phyloP scores from a whole-genome alignment of 805 yeast genomes.

The Saturnispora dispora region DNA sequence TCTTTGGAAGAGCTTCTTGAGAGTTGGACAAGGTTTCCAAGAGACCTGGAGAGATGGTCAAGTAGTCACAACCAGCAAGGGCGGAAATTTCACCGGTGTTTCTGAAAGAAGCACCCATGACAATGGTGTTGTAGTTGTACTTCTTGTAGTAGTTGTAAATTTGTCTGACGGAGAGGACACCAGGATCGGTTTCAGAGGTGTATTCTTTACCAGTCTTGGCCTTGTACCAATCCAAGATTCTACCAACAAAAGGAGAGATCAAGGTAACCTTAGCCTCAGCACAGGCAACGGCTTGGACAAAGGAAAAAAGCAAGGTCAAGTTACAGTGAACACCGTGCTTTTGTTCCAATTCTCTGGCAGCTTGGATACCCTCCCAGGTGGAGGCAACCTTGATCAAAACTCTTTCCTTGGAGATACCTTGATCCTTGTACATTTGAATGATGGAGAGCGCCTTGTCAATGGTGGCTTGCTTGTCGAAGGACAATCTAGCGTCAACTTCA shows the following conservation, averaged over 20 bases:
- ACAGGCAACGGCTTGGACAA: conserved; percentile 96
- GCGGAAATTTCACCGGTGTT: conserved; percentile 92
- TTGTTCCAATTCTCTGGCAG: conserved; percentile 89
- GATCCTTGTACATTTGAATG: conserved; percentile 75
- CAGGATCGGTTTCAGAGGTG: conserved; percentile 81
- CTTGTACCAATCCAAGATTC: conserved; percentile 98
- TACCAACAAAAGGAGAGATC: conserved; percentile 98
- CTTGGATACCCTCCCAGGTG: conserved; percentile 99
- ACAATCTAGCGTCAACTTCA: conserved; percentile 97
- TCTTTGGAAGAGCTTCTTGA: conserved; percentile 67
- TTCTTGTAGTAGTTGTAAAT: conserved; percentile 98
- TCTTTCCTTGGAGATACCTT: conserved; percentile 84
- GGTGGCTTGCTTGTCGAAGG: conserved; percentile 91
- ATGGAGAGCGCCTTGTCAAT: conserved; percentile 87
- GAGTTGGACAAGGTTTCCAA: conserved; percentile 84
- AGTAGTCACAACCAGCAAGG: conserved; percentile 92
- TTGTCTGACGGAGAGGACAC: conserved; percentile 80
- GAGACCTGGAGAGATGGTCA: conserved; percentile 89
- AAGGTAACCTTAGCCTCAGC: conserved; percentile 96
- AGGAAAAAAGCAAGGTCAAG: conserved; percentile 90
- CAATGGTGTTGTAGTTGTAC: conserved; percentile 91
- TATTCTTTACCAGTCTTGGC: conserved; percentile 85
- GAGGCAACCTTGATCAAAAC: conserved; percentile 94
- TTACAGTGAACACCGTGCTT: conserved; percentile 89
- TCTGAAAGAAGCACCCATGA: conserved; percentile 99